Evolutionary conservation across 345 rosid species (phyloP), one percentile per base, ranked within the genome.

Genomic region (Euphorbia tirucalli): DNA sequence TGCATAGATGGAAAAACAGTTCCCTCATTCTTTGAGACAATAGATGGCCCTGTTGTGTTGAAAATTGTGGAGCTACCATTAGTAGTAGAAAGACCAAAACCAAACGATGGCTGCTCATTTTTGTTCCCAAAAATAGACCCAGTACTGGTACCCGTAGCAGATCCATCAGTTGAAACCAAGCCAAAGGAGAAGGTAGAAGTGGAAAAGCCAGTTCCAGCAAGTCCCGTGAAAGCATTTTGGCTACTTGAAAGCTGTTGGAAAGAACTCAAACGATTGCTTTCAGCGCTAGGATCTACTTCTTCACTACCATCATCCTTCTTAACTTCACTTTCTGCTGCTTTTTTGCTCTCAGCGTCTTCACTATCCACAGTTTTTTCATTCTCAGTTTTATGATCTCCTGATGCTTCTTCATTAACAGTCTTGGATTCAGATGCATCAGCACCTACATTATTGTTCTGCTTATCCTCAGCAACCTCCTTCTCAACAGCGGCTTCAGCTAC

Each of bases 241-340:
- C 75, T 90, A 78, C 94, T 95, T 60, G 99, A 95, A 80, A 90
- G 98, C 83, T 92, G 99, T 56, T 86, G 93, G 77, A 95, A 95
- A 49, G 99, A 90, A 77, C 85, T 93, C 84, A 95, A 71, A 7
- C 82, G 72, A 4, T 84, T 52, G 73, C 81, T 80, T 60, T 85
- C 90, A 27, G 86, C 75, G 65, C 72, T 78, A 43, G 85, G 75
- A 61, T 87, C 89, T 1, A 61, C 76, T 63, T 74, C 83, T 80
- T 76, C 80, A 59, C 32, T 69, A 68, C 71, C 81, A 15, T 72
- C 74, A 19, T 77, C 86, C 70, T 85, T 82, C 48, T 82, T 77
- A 22, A 80, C 88, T 65, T 78, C 71, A 63, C 39, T 61, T 35
- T 31, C 77, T 21, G 5, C 50, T 1, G 58, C 46, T 11, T 68